A percentile compares a stretch with the other conserved stretches of the same genome.
phyloP scores from a whole-genome alignment of 768 basidiomycete species.

The Lentinula guzmanii region DNA sequence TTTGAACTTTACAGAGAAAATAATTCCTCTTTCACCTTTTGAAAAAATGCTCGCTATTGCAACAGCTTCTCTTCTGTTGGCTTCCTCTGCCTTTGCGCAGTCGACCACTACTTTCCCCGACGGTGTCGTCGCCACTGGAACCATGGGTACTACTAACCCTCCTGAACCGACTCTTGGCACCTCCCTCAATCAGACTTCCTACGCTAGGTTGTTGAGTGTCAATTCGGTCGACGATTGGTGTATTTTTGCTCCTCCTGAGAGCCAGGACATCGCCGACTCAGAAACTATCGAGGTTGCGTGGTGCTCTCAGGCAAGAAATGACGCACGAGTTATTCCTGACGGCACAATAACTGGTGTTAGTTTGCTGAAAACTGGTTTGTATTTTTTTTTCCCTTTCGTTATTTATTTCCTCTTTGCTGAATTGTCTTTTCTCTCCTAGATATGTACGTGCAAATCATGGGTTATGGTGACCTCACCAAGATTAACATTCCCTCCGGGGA shows the following conservation, averaged over 20 bases:
- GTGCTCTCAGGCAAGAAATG: constrained; percentile 38
- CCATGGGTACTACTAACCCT: constrained; percentile 33
- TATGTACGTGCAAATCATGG: constrained; percentile 36
- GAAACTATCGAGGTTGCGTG: constrained; percentile 41
- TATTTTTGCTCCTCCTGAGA: constrained; percentile 32
- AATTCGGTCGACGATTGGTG: constrained; percentile 40
- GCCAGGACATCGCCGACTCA: constrained; percentile 26
- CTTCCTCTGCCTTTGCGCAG: constrained; percentile 7
- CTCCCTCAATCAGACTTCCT: constrained; percentile 34
- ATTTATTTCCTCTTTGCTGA: not conserved
- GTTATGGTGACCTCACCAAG: constrained; percentile 35
- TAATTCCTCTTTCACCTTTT: not conserved
- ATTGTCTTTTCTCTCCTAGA: constrained; percentile 12
- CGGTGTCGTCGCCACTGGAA: constrained; percentile 37
- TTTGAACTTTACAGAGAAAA: not conserved
- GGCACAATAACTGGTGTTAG: constrained; percentile 34
- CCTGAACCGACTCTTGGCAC: constrained; percentile 32
- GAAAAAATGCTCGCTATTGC: not conserved
- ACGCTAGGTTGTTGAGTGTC: constrained; percentile 29
- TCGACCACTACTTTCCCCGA: constrained; percentile 17
- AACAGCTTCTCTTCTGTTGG: constrained; percentile 7
- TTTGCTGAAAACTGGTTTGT: constrained; percentile 32
- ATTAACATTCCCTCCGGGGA: constrained; percentile 34
- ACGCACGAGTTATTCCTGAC: constrained; percentile 40
- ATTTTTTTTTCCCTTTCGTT: not conserved